Percentiles rank a stretch among this genome's conserved stretches.
Conservation (phyloP, 2,329 filamentous ascomycete genomes). For the Fusarium clavum region DNA sequence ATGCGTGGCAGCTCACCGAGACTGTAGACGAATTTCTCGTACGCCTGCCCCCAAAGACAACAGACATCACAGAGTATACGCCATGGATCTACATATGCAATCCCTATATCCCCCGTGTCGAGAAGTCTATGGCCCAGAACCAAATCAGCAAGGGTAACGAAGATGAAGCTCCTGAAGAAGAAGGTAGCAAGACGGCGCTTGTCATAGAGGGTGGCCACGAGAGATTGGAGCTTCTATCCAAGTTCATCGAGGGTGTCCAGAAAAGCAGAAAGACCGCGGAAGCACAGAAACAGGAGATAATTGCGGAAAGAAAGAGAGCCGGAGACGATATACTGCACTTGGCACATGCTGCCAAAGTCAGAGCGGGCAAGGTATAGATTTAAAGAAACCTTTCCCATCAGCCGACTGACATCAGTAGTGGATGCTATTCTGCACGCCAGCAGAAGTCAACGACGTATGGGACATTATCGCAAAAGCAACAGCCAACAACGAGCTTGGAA, state of each 20-base stretch:
- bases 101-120: slow-evolving; percentile 61
- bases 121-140: slow-evolving; percentile 50
- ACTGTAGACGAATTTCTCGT: slow-evolving; percentile 72
- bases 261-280: slow-evolving; percentile 50
- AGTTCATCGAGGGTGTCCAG: slow-evolving; percentile 62
- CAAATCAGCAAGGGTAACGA: slow-evolving; percentile 59
- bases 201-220: slow-evolving; percentile 66
- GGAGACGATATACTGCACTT: slow-evolving; percentile 68
- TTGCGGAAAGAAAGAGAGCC: slow-evolving; percentile 61
- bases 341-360: slow-evolving; percentile 68
- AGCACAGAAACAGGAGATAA: slow-evolving; percentile 60
- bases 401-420: slow-evolving; percentile 64
- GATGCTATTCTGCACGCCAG: slow-evolving; percentile 74
- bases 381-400: background rate
- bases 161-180: slow-evolving; percentile 61
- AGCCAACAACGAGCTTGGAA: slow-evolving; percentile 75
- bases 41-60: slow-evolving; percentile 75
- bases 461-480: slow-evolving; percentile 73
- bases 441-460: slow-evolving; percentile 74
- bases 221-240: slow-evolving; percentile 58
- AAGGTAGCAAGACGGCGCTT: slow-evolving; percentile 58
- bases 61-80: slow-evolving; percentile 56
- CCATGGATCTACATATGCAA: slow-evolving; percentile 82
- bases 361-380: slow-evolving; percentile 71
- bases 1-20: slow-evolving; percentile 74